Evolutionary conservation across 2,329 filamentous ascomycete species (phyloP).

Genomic region (Ceratocystis lukuohia): DNA sequence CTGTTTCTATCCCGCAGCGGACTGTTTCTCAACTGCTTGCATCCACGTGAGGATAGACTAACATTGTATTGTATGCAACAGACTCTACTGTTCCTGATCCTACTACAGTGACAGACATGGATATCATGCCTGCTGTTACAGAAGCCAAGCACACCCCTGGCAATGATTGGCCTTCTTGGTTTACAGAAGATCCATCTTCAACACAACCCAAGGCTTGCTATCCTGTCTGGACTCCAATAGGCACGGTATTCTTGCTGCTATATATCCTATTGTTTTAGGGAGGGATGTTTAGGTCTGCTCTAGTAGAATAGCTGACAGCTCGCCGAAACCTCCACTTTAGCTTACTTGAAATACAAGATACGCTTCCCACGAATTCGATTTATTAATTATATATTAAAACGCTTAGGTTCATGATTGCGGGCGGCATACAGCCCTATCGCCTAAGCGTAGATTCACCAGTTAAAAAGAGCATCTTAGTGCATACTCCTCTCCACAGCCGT

Average conservation of each 20-base stretch:
- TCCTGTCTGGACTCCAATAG: not conserved
- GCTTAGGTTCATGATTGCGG: not conserved
- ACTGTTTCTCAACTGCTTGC: too few species aligned
- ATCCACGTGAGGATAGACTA: not conserved
- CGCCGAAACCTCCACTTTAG: not conserved
- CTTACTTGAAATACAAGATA: not conserved
- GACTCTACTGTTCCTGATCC: not conserved
- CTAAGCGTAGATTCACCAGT: not conserved
- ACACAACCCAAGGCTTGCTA: not conserved
- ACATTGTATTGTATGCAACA: not conserved
- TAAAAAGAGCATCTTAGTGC: not conserved
- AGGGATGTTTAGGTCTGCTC: not conserved
- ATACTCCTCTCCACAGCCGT: not conserved
- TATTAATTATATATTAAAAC: not conserved
- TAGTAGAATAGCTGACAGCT: not conserved
- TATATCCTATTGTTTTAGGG: not conserved
- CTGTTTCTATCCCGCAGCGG: not conserved
- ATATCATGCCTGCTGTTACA: not conserved
- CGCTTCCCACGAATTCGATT: not conserved
- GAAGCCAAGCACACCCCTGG: not conserved
- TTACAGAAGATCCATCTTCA: not conserved
- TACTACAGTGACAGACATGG: not conserved
- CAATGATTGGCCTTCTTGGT: constrained; percentile 3
- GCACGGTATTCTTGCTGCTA: too few species aligned
- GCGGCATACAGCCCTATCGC: not conserved